These are phyloP conservation scores for Colletotrichum sp. DNA, from an alignment of 2,329 filamentous ascomycete species.

Conservation along the genomic window DNA sequence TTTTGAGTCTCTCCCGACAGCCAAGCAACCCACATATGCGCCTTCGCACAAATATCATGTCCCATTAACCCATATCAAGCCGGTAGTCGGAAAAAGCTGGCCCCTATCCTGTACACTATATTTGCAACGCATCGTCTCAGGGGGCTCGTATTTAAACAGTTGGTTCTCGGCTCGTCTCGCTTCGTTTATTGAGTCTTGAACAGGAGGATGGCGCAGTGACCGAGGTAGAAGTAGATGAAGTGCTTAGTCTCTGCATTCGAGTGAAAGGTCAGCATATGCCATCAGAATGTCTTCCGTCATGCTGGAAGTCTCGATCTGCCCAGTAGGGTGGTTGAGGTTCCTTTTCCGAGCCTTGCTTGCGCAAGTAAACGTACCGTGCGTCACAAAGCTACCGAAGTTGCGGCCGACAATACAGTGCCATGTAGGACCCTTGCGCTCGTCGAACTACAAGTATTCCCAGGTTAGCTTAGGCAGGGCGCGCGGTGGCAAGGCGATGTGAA, in stretches of 20 bases:
- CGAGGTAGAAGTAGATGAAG: slow-evolving; percentile 99
- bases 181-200: slow-evolving; percentile 92
- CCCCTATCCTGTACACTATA: slow-evolving; percentile 1
- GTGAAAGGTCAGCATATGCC: slow-evolving; percentile 12
- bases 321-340: not conserved
- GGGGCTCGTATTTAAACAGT: not conserved
- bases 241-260: slow-evolving; percentile 85
- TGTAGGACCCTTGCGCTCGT: slow-evolving; percentile 94
- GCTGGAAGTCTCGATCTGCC: not conserved
- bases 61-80: slow-evolving; percentile 11
- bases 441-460: slow-evolving; percentile 69
- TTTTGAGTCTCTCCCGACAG: not conserved
- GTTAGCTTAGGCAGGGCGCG: not conserved
- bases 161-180: not conserved
- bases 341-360: not conserved
- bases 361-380: slow-evolving; percentile 77
- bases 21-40: not conserved
- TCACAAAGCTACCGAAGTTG: slow-evolving; percentile 99
- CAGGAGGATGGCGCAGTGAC: slow-evolving; percentile 95
- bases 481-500: slow-evolving; percentile 14
- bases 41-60: slow-evolving; percentile 14
- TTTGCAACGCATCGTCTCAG: not conserved
- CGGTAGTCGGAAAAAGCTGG: not conserved
- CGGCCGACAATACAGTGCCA: slow-evolving; percentile 99
- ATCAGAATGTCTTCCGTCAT: not conserved